Percentiles rank a stretch among this genome's conserved stretches.
phyloP scores from a whole-genome alignment of 805 yeast genomes.

The fission yeast (Schizosaccharomyces pombe) region DNA sequence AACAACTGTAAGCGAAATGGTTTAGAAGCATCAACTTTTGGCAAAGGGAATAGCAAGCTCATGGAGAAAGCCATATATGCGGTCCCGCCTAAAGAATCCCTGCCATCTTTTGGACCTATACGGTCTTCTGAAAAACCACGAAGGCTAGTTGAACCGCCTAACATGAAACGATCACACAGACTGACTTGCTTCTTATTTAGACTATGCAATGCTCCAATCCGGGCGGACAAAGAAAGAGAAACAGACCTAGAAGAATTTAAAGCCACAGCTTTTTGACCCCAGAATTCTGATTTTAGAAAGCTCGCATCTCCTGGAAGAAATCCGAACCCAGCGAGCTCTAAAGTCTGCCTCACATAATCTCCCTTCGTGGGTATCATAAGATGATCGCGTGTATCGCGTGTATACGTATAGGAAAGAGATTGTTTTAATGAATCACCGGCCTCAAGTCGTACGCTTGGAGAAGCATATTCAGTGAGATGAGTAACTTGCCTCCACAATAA shows the following conservation, averaged over 20 bases:
- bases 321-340: constrained; percentile 24
- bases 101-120: constrained; percentile 34
- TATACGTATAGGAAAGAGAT: constrained; percentile 23
- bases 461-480: constrained; percentile 23
- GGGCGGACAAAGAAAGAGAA: constrained; percentile 27
- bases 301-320: constrained; percentile 12
- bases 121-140: constrained; percentile 47
- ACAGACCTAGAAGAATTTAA: constrained; percentile 18
- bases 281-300: constrained; percentile 17
- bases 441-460: constrained; percentile 30
- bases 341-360: constrained; percentile 17
- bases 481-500: constrained; percentile 33
- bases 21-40: constrained; percentile 23
- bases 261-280: constrained; percentile 16
- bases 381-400: constrained; percentile 22
- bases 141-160: constrained; percentile 59
- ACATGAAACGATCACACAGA: constrained; percentile 54
- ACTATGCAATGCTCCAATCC: constrained; percentile 32
- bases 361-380: constrained; percentile 28
- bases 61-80: constrained; percentile 32
- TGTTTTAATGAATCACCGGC: constrained; percentile 44
- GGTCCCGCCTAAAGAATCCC: constrained; percentile 46
- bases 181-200: constrained; percentile 25
- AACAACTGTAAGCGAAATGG: constrained; percentile 43
- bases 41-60: constrained; percentile 37